Base-by-base conservation (phyloP, 192 early-diverging fungal genomes). In the Coemansia reversa region DNA sequence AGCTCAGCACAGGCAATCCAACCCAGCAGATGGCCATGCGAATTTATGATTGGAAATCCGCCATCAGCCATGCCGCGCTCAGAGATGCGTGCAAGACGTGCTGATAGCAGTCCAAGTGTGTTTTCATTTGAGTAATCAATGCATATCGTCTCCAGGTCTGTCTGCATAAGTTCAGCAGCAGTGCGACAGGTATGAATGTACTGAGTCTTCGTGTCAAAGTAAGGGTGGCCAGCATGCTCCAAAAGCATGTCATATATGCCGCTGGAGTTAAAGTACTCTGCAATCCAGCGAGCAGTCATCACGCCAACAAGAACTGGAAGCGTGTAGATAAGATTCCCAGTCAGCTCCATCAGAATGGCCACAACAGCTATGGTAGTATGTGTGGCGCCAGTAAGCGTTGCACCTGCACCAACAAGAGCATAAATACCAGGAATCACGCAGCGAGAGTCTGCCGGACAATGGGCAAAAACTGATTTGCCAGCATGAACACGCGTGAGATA, bases 1-100 rank as follows among this genome's bases (percentile, higher is more conserved):
- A 96, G 66, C 68, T 96, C 94, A 9, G 84, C 85, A 22, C 88
- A 88, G 1, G 92, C 92, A 52, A 91, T 90, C 66, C 89, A 96
- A 7, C 94, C 94, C 25, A 90, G 83, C 22, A 94, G 67, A 0
- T 87, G 68, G 7, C 76, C 83, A 49, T 80, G 72, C 19, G 77
- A 64, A 67, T 82, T 71, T 22, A 89, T 63, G 74, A 87, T 76
- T 1, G 92, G 91, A 33, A 95, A 87, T 8, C 93, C 93, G 20
- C 89, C 86, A 63, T 94, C 92, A 25, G 80, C 84, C 65, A 87
- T 81, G 0, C 88, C 85, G 14, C 83, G 72, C 5, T 77, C 83
- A 2, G 76, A 74, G 63, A 89, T 74, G 51, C 73, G 69, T 20
- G 82, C 58, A 39, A 90, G 76, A 16, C 85, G 88, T 1, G 74